Evolutionary conservation across 805 yeast species (phyloP), one percentile per base, ranked within the genome.

Genomic region (Monosporozyma solicola): DNA sequence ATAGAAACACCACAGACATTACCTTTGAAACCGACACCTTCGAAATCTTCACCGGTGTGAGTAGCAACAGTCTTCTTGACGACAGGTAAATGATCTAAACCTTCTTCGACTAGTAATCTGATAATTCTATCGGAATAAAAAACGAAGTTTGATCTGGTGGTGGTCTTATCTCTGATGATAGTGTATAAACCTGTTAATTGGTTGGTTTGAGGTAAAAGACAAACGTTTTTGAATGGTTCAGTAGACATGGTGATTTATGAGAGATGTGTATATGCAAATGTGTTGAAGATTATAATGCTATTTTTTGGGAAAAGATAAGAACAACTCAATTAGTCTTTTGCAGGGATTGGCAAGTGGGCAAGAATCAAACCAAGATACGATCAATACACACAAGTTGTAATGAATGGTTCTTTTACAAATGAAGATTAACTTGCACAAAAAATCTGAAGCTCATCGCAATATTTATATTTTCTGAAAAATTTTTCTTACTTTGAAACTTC

Each of bases 1-100:
- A 94, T 94, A 16, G 97, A 89, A 39, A 94, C 99, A 59, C 99
- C 99, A 69, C 98, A 92, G 55, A 94, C 94, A 71, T 88, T 90
- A 46, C 99, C 98, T 63, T 81, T 73, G 69, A 92, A 92, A 55
- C 77, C 75, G 53, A 85, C 84, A 13, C 99, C 99, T 3, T 80
- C 76, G 67, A 80, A 89, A 41, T 72, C 71, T 57, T 81, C 77
- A 51, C 84, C 85, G 11, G 94, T 83, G 47, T 95, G 92, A 37
- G 98, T 91, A 51, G 77, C 76, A 47, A 94, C 85, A 3, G 73
- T 66, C 33, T 75, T 66, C 48, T 83, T 74, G 60, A 82, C 81
- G n/a, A 91, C 95, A 5, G 99, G 99, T 46, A 94, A 75, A 66
- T 87, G 90, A 70, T 94, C 92, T 64, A 94, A 80, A 41, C 98